These are phyloP conservation scores for Arthonia radiata DNA, from an alignment of 495 filamentous ascomycete species.

Conservation along the genomic window DNA sequence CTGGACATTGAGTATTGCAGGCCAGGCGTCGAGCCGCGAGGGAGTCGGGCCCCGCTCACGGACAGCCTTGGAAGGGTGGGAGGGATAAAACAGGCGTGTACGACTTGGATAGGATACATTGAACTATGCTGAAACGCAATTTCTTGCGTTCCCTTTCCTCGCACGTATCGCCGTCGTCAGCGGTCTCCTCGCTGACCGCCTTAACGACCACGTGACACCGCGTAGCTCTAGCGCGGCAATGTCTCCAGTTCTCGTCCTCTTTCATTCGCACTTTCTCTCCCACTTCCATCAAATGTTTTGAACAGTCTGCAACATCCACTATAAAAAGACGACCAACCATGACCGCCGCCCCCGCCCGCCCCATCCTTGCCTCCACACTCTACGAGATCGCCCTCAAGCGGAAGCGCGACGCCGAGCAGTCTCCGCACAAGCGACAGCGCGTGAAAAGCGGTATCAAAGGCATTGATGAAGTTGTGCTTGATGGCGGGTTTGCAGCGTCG, in stretches of 20 bases:
- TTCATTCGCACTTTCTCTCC: background rate
- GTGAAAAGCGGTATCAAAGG: constrained; percentile 5
- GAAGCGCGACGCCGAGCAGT: background rate
- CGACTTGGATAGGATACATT: no score
- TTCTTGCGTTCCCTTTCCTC: no score
- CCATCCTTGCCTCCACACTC: constrained; percentile 4
- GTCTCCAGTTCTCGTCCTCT: background rate
- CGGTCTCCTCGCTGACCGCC: no score
- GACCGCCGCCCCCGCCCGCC: constrained; percentile 4
- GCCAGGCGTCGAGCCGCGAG: no score
- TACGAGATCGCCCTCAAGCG: background rate
- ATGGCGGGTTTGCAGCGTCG: constrained; percentile 7
- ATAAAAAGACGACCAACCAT: background rate
- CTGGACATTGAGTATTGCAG: no score
- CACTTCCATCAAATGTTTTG: background rate
- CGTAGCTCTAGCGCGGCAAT: background rate
- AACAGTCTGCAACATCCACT: no score
- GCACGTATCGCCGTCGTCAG: no score
- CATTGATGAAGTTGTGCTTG: constrained; percentile 8
- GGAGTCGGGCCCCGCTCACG: no score
- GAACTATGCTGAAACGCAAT: no score
- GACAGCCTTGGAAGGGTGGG: no score
- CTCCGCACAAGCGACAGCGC: constrained; percentile 1
- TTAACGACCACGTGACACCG: no score
- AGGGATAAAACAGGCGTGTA: no score